Evolutionary conservation across 306 rosid species (phyloP).

Genomic region (Quercus aquifolioides): DNA sequence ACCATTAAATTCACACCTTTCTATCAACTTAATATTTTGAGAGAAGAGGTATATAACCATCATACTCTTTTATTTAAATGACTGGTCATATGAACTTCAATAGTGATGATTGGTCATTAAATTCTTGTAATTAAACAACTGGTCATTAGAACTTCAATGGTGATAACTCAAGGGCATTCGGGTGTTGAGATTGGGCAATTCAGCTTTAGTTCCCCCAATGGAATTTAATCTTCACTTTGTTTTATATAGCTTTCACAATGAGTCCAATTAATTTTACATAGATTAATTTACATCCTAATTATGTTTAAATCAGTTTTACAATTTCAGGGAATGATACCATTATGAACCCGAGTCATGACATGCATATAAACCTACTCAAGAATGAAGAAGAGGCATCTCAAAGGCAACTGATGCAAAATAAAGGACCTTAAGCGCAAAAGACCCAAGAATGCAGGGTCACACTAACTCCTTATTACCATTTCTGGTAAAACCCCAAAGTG

Average conservation of each 20-base stretch:
- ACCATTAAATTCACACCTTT: too few relatives aligned
- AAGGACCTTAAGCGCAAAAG: neutral
- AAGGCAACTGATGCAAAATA: neutral
- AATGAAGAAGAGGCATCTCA: neutral
- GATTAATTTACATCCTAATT: neutral
- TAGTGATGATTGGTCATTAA: too few relatives aligned
- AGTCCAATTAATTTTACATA: neutral
- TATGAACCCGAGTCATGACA: neutral
- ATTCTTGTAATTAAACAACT: neutral
- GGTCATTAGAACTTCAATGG: neutral
- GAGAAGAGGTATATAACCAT: too few relatives aligned
- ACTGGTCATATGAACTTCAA: too few relatives aligned
- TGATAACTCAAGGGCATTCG: neutral
- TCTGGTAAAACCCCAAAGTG: neutral
- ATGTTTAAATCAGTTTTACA: neutral
- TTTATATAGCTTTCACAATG: neutral
- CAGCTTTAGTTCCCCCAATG: neutral
- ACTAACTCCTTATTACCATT: neutral
- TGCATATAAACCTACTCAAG: neutral
- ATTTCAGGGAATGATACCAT: neutral
- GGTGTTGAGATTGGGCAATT: neutral
- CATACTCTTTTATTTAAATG: too few relatives aligned
- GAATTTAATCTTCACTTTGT: neutral
- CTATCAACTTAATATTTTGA: too few relatives aligned
- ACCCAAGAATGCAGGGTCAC: neutral